Base-by-base conservation (phyloP, 1,284 basidiomycete species). In the Tylopilus sp. region DNA sequence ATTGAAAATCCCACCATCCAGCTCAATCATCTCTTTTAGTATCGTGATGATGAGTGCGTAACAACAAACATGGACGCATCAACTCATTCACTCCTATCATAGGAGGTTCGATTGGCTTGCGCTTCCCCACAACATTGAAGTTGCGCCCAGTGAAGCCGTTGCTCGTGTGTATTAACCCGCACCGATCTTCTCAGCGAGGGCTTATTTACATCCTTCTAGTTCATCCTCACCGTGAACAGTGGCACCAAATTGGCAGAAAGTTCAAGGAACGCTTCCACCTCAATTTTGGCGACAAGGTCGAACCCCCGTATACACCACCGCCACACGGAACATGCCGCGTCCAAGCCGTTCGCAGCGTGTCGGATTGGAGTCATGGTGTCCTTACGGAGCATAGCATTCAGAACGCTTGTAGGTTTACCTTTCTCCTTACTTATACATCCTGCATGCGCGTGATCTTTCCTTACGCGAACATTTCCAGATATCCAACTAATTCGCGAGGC, bases 351-450 rank as follows among this genome's bases (percentile, higher is more conserved):
- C 87, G 95, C 63, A 94, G 93, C 70, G 91, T 95, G 25, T 89
- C 86, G 6, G 95, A 98, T 80, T 98, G 95, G 95, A 93, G 91
- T 76, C 93, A 95, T 76, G 95, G 95, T 27, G 92, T 95, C 31
- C 83, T 96, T 71, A 90, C 88, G 3, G 94, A 96, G 79, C 86
- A 89, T 71, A 93, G 91, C 78, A 93, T 96, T 67, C 94, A 96
- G 81, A 89, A 91, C 73, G 93, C 93, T 65, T 94, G 92, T 94
- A 77, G 79, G 92, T 87, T 29, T 65, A 12, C 57, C 63, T 39
- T 68, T 35, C 48, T 48, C 48, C 33, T 61, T 33, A 55, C 56
- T 31, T 68, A 21, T 33, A 52, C 33, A 23, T 62, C 63, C 48
- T 70, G 71, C 68, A 61, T 16, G 63, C 41, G 39, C 35, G 52